A percentile compares a stretch with the other conserved stretches of the same genome.
Conservation (phyloP, 148 eudicot genomes). For the Vaccinium darrowii region DNA sequence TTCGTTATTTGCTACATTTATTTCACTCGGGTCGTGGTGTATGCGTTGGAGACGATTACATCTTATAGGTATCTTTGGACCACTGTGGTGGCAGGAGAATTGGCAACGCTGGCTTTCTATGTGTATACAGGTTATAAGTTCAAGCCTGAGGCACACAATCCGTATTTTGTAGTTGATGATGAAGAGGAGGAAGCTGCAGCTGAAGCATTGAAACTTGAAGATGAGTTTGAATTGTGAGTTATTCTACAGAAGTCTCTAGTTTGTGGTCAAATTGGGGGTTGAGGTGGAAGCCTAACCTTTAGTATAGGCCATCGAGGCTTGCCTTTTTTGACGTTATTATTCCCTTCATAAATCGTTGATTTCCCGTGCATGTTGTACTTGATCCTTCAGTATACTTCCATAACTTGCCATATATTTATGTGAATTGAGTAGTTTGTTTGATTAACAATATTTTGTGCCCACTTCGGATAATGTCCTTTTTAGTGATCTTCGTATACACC, state of each 20-base stretch:
- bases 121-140: conserved; percentile 62
- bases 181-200: conserved; percentile 82
- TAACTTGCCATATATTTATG: background rate
- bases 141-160: conserved; percentile 67
- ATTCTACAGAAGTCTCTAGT: background rate
- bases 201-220: conserved; percentile 64
- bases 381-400: conserved; percentile 13
- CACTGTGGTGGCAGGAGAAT: conserved; percentile 56
- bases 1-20: conserved; percentile 76
- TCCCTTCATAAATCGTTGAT: conserved; percentile 12
- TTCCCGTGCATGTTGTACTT: conserved; percentile 15
- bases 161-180: conserved; percentile 68
- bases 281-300: conserved; percentile 19
- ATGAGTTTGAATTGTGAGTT: conserved; percentile 65
- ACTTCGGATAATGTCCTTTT: background rate
- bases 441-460: background rate
- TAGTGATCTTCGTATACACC: background rate
- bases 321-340: background rate
- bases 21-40: conserved; percentile 75
- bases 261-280: conserved; percentile 6
- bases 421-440: background rate
- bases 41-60: conserved; percentile 69
- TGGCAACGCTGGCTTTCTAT: conserved; percentile 71
- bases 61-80: conserved; percentile 71
- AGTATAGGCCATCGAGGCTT: background rate